Evolutionary conservation across 768 basidiomycete genomes (phyloP), one percentile per base, ranked within the genome.

Genomic region (Kwoniella heveanensis): DNA sequence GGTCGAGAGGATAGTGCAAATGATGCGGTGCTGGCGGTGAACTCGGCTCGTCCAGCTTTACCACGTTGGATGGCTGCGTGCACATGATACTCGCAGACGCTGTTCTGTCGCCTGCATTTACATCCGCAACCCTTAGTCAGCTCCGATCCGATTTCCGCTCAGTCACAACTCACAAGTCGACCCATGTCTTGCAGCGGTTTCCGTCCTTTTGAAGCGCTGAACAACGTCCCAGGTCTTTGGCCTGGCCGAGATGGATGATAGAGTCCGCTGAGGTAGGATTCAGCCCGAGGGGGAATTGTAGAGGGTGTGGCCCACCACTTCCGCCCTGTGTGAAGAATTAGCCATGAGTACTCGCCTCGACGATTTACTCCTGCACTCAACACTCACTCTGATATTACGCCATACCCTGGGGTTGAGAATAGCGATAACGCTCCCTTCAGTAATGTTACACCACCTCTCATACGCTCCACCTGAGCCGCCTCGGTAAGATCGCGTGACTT

Each of bases 401-500:
- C 96, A 81, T 49, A 98, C 85, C 57, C 84, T 85, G 0, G 96
- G 92, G 72, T 95, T 96, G 21, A 98, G 82, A 46, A 99, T 83
- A 1, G 92, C 90, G 44, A 98, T 83, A 4, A 98, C 93, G 51
- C 91, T 88, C 1, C 96, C 96, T 68, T 92, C 90, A 63, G 86
- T 87, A 58, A 95, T 80, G 72, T 91, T 91, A 53, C 90, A 88
- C 77, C 77, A 79, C 54, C 85, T 83, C 78, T 98, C 96, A 73
- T 90, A 98, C 2, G 93, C 94, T 4, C 96, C 96, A 6, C 87
- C 86, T 68, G 91, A 92, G 2, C 95, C 95, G 0, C 96, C 95
- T 67, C 84, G 86, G 78, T 93, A 95, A 0, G 88, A 64, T 73
- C 87, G 91, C 66, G 59, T 59, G 48, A 69, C 67, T 56, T 82